Evolutionary conservation across 768 basidiomycete genomes (phyloP).

Genomic region (Trametes cinnabarina): DNA sequence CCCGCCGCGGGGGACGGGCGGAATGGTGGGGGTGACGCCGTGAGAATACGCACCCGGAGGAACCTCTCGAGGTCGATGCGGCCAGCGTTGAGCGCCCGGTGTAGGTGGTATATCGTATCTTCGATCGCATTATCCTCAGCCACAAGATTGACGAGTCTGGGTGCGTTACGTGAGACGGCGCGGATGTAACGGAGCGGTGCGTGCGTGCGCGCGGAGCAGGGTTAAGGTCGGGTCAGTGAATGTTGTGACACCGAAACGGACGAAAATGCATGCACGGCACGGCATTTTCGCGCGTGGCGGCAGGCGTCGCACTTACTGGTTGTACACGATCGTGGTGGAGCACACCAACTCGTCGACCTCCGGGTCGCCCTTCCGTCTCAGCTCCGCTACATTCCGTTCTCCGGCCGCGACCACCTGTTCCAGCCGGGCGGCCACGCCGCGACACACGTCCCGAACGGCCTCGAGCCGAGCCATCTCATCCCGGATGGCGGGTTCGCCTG

Average conservation of each 20-base stretch:
- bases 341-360: slow-evolving; percentile 97
- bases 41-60: slow-evolving; percentile 72
- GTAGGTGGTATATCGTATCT: slow-evolving; percentile 96
- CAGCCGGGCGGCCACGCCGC: slow-evolving; percentile 67
- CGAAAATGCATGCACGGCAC: background rate
- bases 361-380: slow-evolving; percentile 82
- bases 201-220: background rate
- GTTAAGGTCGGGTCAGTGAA: slow-evolving; percentile 12
- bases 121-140: slow-evolving; percentile 99
- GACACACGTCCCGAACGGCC: slow-evolving; percentile 91
- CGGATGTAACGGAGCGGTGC: slow-evolving; percentile 6
- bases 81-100: slow-evolving; percentile 86
- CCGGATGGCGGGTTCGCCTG: slow-evolving; percentile 89
- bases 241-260: background rate
- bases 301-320: slow-evolving; percentile 65
- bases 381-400: slow-evolving; percentile 71
- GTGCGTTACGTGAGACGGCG: background rate
- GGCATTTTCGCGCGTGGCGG: background rate
- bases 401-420: slow-evolving; percentile 60
- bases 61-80: slow-evolving; percentile 94
- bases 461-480: slow-evolving; percentile 96
- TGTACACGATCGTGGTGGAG: slow-evolving; percentile 92
- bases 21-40: background rate
- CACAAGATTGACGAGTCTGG: slow-evolving; percentile 90
- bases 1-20: slow-evolving; percentile 9